A percentile compares a stretch with the other conserved stretches of the same genome.
These are phyloP conservation scores for Pulicaria dysenterica DNA, from an alignment of 129 eudicot species.

Conservation along the genomic window DNA sequence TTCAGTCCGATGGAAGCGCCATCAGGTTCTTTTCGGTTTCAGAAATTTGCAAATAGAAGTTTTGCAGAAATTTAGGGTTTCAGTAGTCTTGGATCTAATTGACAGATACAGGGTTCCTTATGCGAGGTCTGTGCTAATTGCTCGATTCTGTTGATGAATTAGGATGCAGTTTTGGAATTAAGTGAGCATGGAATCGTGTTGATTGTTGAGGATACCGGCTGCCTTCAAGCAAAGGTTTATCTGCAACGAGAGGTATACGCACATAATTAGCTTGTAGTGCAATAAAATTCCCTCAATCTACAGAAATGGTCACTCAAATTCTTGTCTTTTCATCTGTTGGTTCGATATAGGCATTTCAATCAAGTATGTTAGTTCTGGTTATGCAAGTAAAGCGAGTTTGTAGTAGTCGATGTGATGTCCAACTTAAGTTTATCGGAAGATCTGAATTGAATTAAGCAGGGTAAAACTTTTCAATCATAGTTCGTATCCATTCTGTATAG, in stretches of 20 bases:
- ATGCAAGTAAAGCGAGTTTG: not conserved
- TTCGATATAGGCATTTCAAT: not conserved
- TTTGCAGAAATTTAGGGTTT: conserved; percentile 25
- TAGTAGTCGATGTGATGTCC: not conserved
- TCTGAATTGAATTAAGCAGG: not conserved
- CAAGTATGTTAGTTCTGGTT: not conserved
- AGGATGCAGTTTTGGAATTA: conserved; percentile 88
- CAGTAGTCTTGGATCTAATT: not conserved
- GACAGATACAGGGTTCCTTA: not conserved
- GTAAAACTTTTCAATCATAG: not conserved
- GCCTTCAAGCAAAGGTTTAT: conserved; percentile 98
- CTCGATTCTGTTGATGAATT: not conserved
- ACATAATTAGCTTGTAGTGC: not conserved
- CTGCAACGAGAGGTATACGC: conserved; percentile 76
- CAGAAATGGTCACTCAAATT: not conserved
- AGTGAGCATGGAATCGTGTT: conserved; percentile 91
- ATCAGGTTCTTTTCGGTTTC: conserved; percentile 50
- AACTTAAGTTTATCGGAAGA: not conserved
- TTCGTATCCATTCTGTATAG: not conserved
- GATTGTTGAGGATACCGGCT: conserved; percentile 85
- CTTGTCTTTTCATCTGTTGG: not conserved
- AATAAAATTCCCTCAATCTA: not conserved
- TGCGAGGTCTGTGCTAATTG: not conserved
- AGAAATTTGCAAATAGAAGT: not conserved
- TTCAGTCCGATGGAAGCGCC: conserved; percentile 96